Conservation (phyloP, 805 yeast species). For the Starmerella etchellsii region DNA sequence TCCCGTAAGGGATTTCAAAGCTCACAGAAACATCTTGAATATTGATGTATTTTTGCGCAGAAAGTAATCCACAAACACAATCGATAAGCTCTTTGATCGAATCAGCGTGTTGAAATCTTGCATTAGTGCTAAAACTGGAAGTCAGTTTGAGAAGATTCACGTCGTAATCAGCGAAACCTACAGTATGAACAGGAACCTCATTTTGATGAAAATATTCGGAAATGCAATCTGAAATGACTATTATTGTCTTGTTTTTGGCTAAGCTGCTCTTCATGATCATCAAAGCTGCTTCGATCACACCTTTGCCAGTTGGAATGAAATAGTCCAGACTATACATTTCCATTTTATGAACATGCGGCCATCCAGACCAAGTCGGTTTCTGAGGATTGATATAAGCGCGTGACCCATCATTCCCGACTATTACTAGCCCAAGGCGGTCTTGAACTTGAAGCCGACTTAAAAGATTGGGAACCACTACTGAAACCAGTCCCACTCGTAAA, state of each 20-base stretch:
- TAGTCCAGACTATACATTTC: neutral
- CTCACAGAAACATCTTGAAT: neutral
- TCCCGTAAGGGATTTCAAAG: no score
- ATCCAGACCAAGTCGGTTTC: conserved; percentile 11
- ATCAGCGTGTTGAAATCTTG: neutral
- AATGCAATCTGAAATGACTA: no score
- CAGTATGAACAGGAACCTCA: neutral
- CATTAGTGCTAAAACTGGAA: neutral
- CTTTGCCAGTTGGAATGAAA: neutral
- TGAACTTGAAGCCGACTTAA: conserved; percentile 8
- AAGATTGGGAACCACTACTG: conserved; percentile 2
- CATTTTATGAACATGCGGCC: conserved; percentile 1
- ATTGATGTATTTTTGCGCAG: neutral
- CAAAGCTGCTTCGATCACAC: neutral
- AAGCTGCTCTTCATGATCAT: no score
- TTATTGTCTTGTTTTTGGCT: no score
- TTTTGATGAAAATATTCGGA: no score
- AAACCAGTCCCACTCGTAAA: neutral
- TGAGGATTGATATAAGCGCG: conserved; percentile 6
- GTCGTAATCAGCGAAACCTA: neutral
- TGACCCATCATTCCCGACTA: neutral
- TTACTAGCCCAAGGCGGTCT: conserved; percentile 13
- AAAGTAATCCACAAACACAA: neutral
- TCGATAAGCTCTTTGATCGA: neutral
- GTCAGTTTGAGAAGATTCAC: neutral